phyloP scores from a whole-genome alignment of 2,329 filamentous ascomycete species.

The Talaromyces sp. region DNA sequence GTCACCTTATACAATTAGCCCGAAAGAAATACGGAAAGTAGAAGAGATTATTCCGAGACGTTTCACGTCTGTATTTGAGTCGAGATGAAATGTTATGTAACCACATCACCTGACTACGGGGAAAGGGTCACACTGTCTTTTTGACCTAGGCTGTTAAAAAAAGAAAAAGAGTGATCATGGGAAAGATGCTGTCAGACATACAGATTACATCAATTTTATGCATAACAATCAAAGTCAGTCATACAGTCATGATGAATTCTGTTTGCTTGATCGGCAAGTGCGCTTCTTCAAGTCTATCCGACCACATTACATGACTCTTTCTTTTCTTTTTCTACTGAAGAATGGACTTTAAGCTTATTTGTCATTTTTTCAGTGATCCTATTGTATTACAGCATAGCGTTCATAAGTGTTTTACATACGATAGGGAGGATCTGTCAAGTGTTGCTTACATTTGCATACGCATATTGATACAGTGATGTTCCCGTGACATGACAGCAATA shows the following conservation, averaged over 20 bases:
- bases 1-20: not conserved
- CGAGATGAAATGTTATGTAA: not conserved
- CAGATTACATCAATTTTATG: not conserved
- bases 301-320: not conserved
- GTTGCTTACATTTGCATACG: not conserved
- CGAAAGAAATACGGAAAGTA: not conserved
- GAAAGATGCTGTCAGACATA: not conserved
- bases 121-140: not conserved
- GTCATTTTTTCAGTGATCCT: not conserved
- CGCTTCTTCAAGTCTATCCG: not conserved
- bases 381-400: not conserved
- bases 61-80: not conserved
- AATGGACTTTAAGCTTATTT: constrained; percentile 1
- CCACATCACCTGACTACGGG: not conserved
- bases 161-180: not conserved
- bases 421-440: not conserved
- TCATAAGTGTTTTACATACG: not conserved
- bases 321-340: not conserved
- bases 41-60: not conserved
- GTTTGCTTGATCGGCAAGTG: constrained; percentile 4
- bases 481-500: not conserved
- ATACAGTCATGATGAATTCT: not conserved
- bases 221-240: not conserved
- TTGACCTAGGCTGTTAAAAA: not conserved
- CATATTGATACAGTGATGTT: not conserved